These are phyloP conservation scores for Phaeosphaeriaceae sp. DNA, from an alignment of 2,329 filamentous ascomycete genomes.

Conservation along the genomic window DNA sequence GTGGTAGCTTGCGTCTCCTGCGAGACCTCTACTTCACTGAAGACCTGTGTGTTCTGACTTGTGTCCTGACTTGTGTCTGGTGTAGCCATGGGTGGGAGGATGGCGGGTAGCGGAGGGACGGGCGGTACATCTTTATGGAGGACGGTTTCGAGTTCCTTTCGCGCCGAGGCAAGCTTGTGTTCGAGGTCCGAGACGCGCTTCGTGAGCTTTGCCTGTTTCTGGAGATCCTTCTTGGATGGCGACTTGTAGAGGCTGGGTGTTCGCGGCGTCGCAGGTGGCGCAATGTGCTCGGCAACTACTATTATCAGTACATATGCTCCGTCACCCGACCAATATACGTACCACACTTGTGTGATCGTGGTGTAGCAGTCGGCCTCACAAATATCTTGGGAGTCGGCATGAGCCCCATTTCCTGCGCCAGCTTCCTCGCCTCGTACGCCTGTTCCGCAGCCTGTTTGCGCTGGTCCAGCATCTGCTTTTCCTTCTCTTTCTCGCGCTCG, in stretches of 20 bases:
- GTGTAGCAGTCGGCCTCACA: constrained; percentile 28
- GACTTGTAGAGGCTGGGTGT: constrained; percentile 52
- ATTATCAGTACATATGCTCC: constrained; percentile 11
- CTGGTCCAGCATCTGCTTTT: constrained; percentile 27
- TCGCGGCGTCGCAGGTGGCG: constrained; percentile 19
- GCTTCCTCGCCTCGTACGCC: constrained; percentile 37
- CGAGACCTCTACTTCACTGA: constrained; percentile 33
- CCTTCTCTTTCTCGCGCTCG: constrained; percentile 18
- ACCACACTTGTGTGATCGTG: constrained; percentile 20
- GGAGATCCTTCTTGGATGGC: constrained; percentile 63
- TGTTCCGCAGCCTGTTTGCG: constrained; percentile 39
- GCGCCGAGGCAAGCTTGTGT: constrained; percentile 62
- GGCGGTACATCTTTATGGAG: constrained; percentile 53
- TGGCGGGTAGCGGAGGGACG: constrained; percentile 43
- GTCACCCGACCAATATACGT: not conserved
- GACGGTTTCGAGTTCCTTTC: constrained; percentile 60
- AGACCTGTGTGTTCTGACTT: constrained; percentile 12
- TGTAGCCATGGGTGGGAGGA: constrained; percentile 36
- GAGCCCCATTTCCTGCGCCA: constrained; percentile 39
- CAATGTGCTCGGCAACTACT: constrained; percentile 13
- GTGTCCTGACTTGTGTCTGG: constrained; percentile 15
- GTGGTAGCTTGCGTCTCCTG: constrained; percentile 22
- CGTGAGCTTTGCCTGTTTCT: constrained; percentile 63
- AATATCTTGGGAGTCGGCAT: constrained; percentile 43
- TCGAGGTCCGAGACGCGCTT: constrained; percentile 69